A percentile compares a stretch with the other conserved stretches of the same genome.
phyloP scores from a whole-genome alignment of 495 filamentous ascomycete genomes.

The Lophiostoma macrostomum region DNA sequence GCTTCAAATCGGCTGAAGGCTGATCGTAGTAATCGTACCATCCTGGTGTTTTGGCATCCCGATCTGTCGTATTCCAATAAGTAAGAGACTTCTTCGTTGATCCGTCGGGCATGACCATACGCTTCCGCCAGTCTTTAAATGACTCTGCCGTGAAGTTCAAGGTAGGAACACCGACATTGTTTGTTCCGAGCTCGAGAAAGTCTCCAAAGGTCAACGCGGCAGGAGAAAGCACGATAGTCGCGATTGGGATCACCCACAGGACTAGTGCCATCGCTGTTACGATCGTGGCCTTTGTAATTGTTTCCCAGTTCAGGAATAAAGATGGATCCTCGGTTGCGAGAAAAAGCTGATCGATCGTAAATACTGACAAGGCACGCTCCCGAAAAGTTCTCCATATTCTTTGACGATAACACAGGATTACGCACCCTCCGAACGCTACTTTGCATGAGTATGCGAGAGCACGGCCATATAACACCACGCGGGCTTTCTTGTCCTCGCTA shows the following conservation, averaged over 20 bases:
- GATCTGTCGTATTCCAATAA: slow-evolving; percentile 41
- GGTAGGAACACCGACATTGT: slow-evolving; percentile 29
- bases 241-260: slow-evolving; percentile 45
- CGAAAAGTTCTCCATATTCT: slow-evolving; percentile 43
- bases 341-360: slow-evolving; percentile 41
- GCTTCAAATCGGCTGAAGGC: slow-evolving; percentile 31
- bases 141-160: slow-evolving; percentile 35
- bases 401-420: slow-evolving; percentile 41
- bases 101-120: slow-evolving; percentile 31
- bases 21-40: slow-evolving; percentile 40
- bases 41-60: not conserved
- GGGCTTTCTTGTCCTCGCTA: slow-evolving; percentile 36
- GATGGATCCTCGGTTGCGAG: slow-evolving; percentile 42
- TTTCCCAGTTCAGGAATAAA: slow-evolving; percentile 38
- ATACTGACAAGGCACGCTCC: slow-evolving; percentile 35
- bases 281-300: slow-evolving; percentile 39
- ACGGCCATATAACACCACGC: slow-evolving; percentile 38
- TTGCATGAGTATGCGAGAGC: slow-evolving; percentile 44
- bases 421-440: slow-evolving; percentile 39
- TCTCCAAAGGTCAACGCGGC: slow-evolving; percentile 41
- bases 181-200: slow-evolving; percentile 7
- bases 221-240: slow-evolving; percentile 41
- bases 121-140: slow-evolving; percentile 24
- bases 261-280: slow-evolving; percentile 40
- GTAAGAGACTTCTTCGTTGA: slow-evolving; percentile 22